A percentile compares a stretch with the other conserved stretches of the same genome.
phyloP scores from a whole-genome alignment of 768 basidiomycete species.

The Rhizopogon vulgaris region DNA sequence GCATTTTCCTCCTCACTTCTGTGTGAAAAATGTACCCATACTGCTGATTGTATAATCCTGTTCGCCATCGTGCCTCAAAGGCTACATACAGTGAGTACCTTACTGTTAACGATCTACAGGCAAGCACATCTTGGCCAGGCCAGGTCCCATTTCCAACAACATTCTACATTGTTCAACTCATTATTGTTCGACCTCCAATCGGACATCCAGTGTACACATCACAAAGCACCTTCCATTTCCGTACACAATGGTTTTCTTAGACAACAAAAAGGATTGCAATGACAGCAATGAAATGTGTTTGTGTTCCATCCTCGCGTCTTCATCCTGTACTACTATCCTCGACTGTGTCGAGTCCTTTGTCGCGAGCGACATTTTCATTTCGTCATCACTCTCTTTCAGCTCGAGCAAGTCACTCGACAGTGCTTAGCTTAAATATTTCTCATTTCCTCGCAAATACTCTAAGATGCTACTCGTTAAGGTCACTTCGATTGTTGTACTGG shows the following conservation, averaged over 20 bases:
- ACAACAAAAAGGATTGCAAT: not conserved
- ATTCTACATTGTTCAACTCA: too few species aligned
- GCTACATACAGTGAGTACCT: too few species aligned
- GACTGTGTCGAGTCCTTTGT: constrained; percentile 4
- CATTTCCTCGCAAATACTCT: not conserved
- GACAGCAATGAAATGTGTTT: not conserved
- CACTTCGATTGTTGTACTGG: constrained; percentile 9
- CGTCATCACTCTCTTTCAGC: not conserved
- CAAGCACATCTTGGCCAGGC: too few species aligned
- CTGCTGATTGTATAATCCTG: not conserved
- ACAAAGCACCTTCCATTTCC: not conserved
- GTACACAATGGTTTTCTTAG: not conserved
- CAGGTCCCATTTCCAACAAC: too few species aligned
- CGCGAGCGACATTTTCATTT: not conserved
- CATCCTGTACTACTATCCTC: not conserved
- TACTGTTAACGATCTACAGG: too few species aligned
- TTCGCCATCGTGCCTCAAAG: too few species aligned
- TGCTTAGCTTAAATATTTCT: not conserved
- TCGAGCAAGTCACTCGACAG: constrained; percentile 1
- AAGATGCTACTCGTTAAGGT: constrained; percentile 11
- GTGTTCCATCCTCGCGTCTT: not conserved
- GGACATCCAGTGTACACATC: not conserved
- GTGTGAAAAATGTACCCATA: not conserved
- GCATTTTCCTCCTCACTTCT: not conserved
- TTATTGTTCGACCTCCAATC: not conserved